A percentile compares a stretch with the other conserved stretches of the same genome.
Evolutionary conservation across 441 rosid genomes (phyloP).

Genomic region (Brassica hybrid): DNA sequence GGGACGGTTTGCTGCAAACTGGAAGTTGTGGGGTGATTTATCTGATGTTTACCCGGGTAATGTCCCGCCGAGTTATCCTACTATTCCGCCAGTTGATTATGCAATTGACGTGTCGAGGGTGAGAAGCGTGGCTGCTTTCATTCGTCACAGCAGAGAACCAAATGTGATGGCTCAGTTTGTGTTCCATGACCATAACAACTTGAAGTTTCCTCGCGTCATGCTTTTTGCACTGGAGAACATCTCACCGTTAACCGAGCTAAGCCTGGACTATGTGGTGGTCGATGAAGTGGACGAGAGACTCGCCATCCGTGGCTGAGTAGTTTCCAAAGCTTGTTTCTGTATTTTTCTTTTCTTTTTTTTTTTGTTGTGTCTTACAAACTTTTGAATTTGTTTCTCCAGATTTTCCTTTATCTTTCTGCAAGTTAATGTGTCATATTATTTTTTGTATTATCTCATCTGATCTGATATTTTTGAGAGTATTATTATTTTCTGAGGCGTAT

Average conservation of each 20-base stretch:
- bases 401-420: neutral
- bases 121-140: constrained; percentile 90
- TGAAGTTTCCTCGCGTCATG: constrained; percentile 86
- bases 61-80: constrained; percentile 62
- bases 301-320: constrained; percentile 51
- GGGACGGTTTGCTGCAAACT: constrained; percentile 59
- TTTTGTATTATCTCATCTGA: no score
- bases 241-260: constrained; percentile 79
- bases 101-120: constrained; percentile 83
- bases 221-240: constrained; percentile 87
- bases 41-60: constrained; percentile 58
- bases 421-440: no score
- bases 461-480: neutral
- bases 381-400: neutral
- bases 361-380: neutral
- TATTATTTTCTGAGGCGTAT: neutral
- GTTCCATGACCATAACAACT: constrained; percentile 76
- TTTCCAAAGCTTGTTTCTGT: constrained; percentile 15
- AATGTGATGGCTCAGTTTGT: constrained; percentile 85
- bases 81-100: constrained; percentile 76
- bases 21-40: constrained; percentile 87
- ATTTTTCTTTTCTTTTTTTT: neutral
- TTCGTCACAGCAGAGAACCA: constrained; percentile 78
- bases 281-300: constrained; percentile 72
- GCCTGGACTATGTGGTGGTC: constrained; percentile 83